A percentile compares a stretch with the other conserved stretches of the same genome.
Evolutionary conservation across 2,329 filamentous ascomycete species (phyloP).

Genomic region (Colletotrichum chrysophilum): DNA sequence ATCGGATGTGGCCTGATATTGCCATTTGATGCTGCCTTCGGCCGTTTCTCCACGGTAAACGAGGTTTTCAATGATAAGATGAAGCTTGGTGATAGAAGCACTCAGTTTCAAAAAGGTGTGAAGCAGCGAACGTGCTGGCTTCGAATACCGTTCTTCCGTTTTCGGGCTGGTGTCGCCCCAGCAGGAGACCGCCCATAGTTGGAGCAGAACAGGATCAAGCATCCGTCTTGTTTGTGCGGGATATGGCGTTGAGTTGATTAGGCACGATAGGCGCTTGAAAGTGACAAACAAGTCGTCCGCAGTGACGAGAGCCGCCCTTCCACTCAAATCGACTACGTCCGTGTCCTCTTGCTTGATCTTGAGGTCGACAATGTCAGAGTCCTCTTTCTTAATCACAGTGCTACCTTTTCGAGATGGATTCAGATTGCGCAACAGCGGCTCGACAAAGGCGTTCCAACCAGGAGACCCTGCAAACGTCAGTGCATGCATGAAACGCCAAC

Average conservation of each 20-base stretch:
- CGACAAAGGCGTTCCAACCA: constrained; percentile 68
- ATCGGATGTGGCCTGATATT: constrained; percentile 49
- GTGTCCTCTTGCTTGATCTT: constrained; percentile 25
- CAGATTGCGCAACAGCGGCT: constrained; percentile 60
- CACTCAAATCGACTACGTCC: constrained; percentile 52
- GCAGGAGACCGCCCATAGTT: constrained; percentile 68
- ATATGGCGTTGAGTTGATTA: constrained; percentile 70
- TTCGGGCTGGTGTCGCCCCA: constrained; percentile 44
- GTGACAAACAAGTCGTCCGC: constrained; percentile 53
- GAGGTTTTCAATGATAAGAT: constrained; percentile 56
- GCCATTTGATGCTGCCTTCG: constrained; percentile 49
- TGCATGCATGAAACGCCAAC: neutral
- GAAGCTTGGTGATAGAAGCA: constrained; percentile 54
- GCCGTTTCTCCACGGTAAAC: constrained; percentile 56
- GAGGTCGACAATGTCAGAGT: constrained; percentile 27
- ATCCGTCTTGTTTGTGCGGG: constrained; percentile 69
- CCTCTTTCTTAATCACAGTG: constrained; percentile 21
- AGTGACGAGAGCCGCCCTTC: constrained; percentile 48
- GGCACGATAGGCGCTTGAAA: constrained; percentile 58
- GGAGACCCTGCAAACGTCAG: constrained; percentile 45
- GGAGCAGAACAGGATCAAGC: constrained; percentile 60
- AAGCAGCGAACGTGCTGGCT: constrained; percentile 55
- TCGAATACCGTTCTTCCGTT: constrained; percentile 44
- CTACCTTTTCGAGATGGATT: constrained; percentile 42
- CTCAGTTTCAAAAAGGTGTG: constrained; percentile 63